Base-by-base conservation (phyloP, 2,329 filamentous ascomycete species). In the Xylaria hypoxylon region DNA sequence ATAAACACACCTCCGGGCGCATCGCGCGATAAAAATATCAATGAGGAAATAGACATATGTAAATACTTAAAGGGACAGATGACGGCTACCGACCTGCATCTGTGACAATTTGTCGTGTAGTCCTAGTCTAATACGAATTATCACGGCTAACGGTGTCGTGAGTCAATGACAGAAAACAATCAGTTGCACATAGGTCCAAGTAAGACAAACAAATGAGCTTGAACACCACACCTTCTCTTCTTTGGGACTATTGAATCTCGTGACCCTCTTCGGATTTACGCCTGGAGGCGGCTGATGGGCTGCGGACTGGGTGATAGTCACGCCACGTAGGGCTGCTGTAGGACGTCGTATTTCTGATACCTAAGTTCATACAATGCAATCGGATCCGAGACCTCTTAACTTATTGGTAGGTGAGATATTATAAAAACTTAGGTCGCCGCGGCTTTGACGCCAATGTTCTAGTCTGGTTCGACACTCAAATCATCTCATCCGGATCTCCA, bases 241-340 rank as follows among this genome's bases (percentile, higher is more conserved):
- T 10, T 24, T 52, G 26, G 13, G 13, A 62, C 64, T 62, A 66
- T 59, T 53, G 38, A 28, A 55, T 52, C 13, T 51, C 17, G n/a
- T 15, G 13, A 31, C 47, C 19, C 15, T 28, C 53, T 45, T 8
- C 28, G 47, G 40, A n/a, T 24, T 45, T 35, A n/a, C 28, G 47
- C 53, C 19, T 33, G 17, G 44, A n/a, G 58, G 59, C 26, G 40
- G 59, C 47, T 62, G 28, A 58, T 35, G 40, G 58, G 45, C 35
- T 53, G 42, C 38, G 59, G 40, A 51, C 48, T 33, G 19, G 52
- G 38, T 47, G n/a, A 58, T 44, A 50, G 50, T 28, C 56, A 50
- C 33, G 52, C 33, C 57, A 38, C 33, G 44, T 44, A 22, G 57
- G 22, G 24, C 22, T 58, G 45, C 15, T 31, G 51, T 53, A 57